phyloP scores from a whole-genome alignment of 805 yeast genomes.

The Yarrowia osloensis region DNA sequence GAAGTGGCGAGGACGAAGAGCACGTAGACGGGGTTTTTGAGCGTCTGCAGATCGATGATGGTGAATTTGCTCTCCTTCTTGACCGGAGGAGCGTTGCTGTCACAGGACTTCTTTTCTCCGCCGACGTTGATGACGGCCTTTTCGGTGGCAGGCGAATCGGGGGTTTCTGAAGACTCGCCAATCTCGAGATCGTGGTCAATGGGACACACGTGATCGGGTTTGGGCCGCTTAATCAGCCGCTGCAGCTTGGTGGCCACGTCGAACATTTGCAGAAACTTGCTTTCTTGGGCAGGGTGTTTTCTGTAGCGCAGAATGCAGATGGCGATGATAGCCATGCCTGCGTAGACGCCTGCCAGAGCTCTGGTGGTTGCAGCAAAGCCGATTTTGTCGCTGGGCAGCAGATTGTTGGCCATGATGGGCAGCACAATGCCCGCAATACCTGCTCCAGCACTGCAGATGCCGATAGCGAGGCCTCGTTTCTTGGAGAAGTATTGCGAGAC shows the following conservation, averaged over 20 bases:
- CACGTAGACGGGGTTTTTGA: constrained; percentile 33
- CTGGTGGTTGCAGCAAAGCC: constrained; percentile 52
- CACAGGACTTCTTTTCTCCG: constrained; percentile 7
- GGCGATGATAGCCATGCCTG: constrained; percentile 34
- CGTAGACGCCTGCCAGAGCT: constrained; percentile 41
- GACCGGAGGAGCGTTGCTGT: neutral
- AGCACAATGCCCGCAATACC: constrained; percentile 37
- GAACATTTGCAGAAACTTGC: neutral
- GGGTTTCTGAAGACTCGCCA: neutral
- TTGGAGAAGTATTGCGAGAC: constrained; percentile 36
- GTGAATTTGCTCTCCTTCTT: constrained; percentile 11
- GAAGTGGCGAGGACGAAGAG: constrained; percentile 45
- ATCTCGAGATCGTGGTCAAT: neutral
- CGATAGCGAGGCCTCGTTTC: constrained; percentile 38
- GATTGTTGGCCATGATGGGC: constrained; percentile 47
- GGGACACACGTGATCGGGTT: neutral
- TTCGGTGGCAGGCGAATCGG: neutral
- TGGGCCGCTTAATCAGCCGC: neutral
- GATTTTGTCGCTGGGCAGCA: constrained; percentile 43
- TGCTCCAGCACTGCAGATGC: constrained; percentile 37
- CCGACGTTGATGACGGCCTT: neutral
- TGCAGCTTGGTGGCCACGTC: constrained; percentile 5
- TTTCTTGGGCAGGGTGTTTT: neutral
- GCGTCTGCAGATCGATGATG: constrained; percentile 2
- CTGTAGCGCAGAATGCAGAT: constrained; percentile 27